Percentiles rank a stretch among this genome's conserved stretches.
These are phyloP conservation scores for Tricladium varicosporioides DNA, from an alignment of 2,329 filamentous ascomycete species.

Conservation along the genomic window DNA sequence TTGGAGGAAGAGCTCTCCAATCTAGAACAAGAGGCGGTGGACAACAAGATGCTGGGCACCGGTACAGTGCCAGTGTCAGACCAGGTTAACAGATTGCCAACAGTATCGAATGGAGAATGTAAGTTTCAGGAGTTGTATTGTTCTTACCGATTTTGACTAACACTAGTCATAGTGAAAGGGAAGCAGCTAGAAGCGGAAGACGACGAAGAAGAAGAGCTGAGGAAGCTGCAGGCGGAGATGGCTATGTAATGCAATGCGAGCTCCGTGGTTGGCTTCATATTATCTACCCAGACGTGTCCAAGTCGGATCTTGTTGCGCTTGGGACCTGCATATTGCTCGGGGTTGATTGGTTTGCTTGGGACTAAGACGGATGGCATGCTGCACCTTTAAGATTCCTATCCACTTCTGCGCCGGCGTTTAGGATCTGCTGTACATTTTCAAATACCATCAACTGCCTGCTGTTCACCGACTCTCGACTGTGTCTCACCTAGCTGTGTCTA, in stretches of 20 bases:
- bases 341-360: conserved; percentile 20
- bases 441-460: conserved; percentile 16
- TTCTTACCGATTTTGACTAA: conserved; percentile 19
- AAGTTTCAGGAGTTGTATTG: conserved; percentile 41
- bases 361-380: conserved; percentile 14
- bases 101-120: conserved; percentile 73
- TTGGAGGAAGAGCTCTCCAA: conserved; percentile 81
- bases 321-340: conserved; percentile 28
- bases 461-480: neutral
- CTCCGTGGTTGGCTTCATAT: conserved; percentile 17
- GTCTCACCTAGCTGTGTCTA: neutral
- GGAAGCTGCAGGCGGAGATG: conserved; percentile 95
- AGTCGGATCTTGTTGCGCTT: conserved; percentile 15
- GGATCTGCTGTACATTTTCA: conserved; percentile 28
- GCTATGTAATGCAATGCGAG: conserved; percentile 63
- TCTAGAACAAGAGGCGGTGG: conserved; percentile 87
- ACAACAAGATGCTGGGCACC: conserved; percentile 90
- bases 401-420: conserved; percentile 26
- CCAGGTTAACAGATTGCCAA: conserved; percentile 73
- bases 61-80: conserved; percentile 81
- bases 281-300: conserved; percentile 15
- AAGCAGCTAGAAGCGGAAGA: conserved; percentile 67
- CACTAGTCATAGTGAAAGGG: conserved; percentile 44
- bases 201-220: conserved; percentile 92
- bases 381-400: conserved; percentile 18